Base-by-base conservation (phyloP, 1,139 yeast genomes). In the Kurtzmaniella quercitrusa region DNA sequence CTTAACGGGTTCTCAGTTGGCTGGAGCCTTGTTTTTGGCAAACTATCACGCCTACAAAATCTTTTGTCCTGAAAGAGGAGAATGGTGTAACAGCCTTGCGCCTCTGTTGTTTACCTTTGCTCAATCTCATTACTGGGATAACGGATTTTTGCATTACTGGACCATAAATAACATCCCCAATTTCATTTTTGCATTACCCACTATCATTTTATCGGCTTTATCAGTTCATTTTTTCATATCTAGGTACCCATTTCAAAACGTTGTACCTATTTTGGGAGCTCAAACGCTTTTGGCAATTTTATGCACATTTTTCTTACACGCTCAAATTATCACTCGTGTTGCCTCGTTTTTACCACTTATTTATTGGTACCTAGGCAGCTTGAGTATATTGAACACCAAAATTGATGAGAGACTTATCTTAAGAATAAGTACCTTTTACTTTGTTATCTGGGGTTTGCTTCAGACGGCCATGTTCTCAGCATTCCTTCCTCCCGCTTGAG, bases 131-230 rank as follows among this genome's bases (percentile, higher is more conserved):
- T 91, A 93, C 60, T 93, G 98, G 98, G 76, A 80, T 51, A 75
- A 72, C 38, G 98, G 98, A 0, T 80, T 91, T 44, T 62, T 93
- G 41, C 69, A 65, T 38, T 93, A 93, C 60, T 93, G 96, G 94
- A 83, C 94, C 0, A 50, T 71, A 0, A 81, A 80, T 53, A 91
- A 93, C 55, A 61, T 88, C 12, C 96, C 97, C 9, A 87, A 91
- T 59, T 91, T 93, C 55, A 32, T 82, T n/a, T 70, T 93, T 53
- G 94, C 88, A 0, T 48, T 75, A 1, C 98, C 98, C 1, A 78
- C 82, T 11, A 56, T 86, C 2, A 26, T 65, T 2, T 54, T 83
- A 47, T 52, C 62, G 47, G 30, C 62, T 62, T 49, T 57, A 44
- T 47, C 59, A 33, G 45, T 60, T 45, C 60, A 61, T 15, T 63